Evolutionary conservation across 139 green algal genomes (phyloP).

Genomic region (Tetradesmus obliquus): DNA sequence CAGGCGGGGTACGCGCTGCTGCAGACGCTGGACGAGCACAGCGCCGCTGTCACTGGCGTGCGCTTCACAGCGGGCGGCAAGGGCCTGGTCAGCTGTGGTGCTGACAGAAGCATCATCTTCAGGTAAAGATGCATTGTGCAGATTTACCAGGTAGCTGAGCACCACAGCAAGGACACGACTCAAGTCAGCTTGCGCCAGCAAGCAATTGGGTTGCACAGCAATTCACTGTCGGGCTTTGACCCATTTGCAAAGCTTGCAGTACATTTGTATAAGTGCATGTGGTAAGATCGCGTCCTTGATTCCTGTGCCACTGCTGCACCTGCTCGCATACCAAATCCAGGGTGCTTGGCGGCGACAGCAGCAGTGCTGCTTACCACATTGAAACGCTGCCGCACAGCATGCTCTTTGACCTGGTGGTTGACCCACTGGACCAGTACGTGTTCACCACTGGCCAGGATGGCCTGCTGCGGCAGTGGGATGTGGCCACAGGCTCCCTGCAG

Average conservation of each 20-base stretch:
- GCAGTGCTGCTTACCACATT: conserved; percentile 38
- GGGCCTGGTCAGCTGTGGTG: conserved; percentile 57
- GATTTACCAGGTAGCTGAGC: background rate
- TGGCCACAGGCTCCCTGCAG: conserved; percentile 46
- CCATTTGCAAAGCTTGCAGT: background rate
- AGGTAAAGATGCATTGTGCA: conserved; percentile 17
- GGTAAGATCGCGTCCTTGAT: background rate
- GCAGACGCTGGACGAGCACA: conserved; percentile 71
- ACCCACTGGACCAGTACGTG: conserved; percentile 48
- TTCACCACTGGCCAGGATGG: conserved; percentile 59
- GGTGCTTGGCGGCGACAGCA: background rate
- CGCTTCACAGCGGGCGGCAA: conserved; percentile 53
- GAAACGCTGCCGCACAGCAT: conserved; percentile 49
- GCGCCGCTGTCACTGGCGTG: conserved; percentile 61
- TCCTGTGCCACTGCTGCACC: background rate
- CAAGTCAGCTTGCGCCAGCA: background rate
- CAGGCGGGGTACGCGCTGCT: conserved; percentile 52
- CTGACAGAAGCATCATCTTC: conserved; percentile 60
- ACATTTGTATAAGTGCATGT: background rate
- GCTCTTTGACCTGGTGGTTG: conserved; percentile 66
- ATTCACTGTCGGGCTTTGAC: too few relatives aligned
- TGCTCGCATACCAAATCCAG: background rate
- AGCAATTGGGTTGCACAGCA: background rate
- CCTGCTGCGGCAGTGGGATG: conserved; percentile 57
- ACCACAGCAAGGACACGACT: background rate